phyloP scores from a whole-genome alignment of 164 flowering plant species.

The Vitis rupestris region DNA sequence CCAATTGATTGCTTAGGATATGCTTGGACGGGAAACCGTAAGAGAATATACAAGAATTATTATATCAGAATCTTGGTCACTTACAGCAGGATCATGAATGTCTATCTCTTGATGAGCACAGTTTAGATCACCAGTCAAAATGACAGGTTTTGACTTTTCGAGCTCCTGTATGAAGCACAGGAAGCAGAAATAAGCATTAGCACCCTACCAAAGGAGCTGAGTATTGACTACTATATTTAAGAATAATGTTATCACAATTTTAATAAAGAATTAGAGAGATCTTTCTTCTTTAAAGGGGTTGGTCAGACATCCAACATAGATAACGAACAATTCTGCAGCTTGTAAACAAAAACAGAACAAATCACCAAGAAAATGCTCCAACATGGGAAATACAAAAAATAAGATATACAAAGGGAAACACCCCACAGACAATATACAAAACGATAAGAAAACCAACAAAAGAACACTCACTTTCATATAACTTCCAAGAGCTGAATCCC shows the following conservation, averaged over 20 bases:
- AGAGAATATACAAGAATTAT: too few relatives aligned
- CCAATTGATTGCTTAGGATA: not conserved
- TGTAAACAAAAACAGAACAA: not conserved
- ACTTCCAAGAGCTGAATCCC: constrained; percentile 87
- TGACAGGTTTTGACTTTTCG: constrained; percentile 91
- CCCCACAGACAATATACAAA: not conserved
- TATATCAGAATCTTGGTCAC: constrained; percentile 21
- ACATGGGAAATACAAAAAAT: not conserved
- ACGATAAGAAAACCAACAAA: not conserved
- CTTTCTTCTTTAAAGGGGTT: not conserved
- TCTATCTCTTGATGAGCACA: constrained; percentile 98
- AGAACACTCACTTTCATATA: constrained; percentile 77
- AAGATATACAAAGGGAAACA: not conserved
- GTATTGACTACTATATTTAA: not conserved
- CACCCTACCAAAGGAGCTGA: not conserved
- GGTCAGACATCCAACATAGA: not conserved
- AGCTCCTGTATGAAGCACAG: constrained; percentile 64
- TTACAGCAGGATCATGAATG: constrained; percentile 88
- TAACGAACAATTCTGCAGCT: not conserved
- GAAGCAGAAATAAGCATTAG: not conserved
- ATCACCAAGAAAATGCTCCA: not conserved
- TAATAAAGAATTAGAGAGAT: not conserved
- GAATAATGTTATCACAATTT: not conserved
- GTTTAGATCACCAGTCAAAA: constrained; percentile 95
- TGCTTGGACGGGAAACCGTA: too few relatives aligned